These are phyloP conservation scores for Apiospora sp. DNA, from an alignment of 2,329 filamentous ascomycete genomes.

Conservation along the genomic window DNA sequence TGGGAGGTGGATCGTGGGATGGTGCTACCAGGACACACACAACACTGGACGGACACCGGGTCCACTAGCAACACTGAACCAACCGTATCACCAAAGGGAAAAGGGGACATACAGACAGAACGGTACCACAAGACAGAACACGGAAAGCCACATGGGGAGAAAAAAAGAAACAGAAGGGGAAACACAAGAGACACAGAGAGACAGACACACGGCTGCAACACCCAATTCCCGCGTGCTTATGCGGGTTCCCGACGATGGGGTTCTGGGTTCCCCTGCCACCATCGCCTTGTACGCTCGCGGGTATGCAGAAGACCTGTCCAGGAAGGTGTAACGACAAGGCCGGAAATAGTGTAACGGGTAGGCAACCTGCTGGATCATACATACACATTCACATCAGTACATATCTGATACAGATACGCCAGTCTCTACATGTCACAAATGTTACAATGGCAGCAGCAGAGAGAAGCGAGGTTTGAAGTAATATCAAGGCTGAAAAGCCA, in stretches of 20 bases:
- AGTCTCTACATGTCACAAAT: not conserved
- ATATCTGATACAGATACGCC: not conserved
- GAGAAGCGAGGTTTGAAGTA: not conserved
- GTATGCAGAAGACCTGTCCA: not conserved
- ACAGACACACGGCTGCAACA: not conserved
- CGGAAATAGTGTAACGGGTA: not conserved
- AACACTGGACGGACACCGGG: not conserved
- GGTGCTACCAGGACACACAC: no score
- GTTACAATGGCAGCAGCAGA: not conserved
- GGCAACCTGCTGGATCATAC: not conserved
- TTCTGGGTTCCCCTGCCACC: not conserved
- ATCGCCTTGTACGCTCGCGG: not conserved
- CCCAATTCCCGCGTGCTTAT: not conserved
- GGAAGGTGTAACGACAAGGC: not conserved
- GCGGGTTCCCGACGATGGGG: not conserved
- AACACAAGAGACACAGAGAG: not conserved
- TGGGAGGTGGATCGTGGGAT: no score
- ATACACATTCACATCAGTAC: not conserved
- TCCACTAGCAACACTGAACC: not conserved
- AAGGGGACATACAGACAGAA: not conserved
- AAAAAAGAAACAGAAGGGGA: not conserved
- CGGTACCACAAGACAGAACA: slow-evolving; percentile 14
- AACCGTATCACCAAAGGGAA: not conserved
- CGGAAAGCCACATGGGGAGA: slow-evolving; percentile 3
- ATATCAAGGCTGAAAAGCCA: slow-evolving; percentile 13